Conservation (phyloP, 2,329 filamentous ascomycete species). For the Venturia effusa region DNA sequence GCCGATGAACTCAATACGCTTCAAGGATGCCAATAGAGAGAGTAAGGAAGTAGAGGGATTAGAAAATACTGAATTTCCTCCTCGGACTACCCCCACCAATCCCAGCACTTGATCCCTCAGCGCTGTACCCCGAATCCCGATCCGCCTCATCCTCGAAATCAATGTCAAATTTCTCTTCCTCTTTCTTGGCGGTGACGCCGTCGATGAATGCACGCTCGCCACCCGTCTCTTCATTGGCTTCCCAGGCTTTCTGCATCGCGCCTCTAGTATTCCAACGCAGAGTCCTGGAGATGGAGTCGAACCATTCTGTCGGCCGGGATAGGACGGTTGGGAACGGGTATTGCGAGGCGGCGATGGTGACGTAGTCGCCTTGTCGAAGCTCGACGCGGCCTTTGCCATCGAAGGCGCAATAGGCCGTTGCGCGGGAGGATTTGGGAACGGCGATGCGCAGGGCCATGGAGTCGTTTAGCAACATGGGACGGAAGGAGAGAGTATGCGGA, state of each 20-base stretch:
- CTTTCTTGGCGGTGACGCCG: slow-evolving; percentile 33
- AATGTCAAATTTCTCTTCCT: slow-evolving; percentile 72
- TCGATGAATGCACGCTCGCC: slow-evolving; percentile 15
- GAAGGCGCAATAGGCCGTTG: slow-evolving; percentile 92
- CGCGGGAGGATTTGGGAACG: slow-evolving; percentile 73
- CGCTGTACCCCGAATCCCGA: slow-evolving; percentile 30
- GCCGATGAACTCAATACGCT: no score
- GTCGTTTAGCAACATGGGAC: slow-evolving; percentile 95
- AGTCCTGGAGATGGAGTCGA: slow-evolving; percentile 85
- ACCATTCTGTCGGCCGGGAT: slow-evolving; percentile 85
- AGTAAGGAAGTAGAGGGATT: background rate
- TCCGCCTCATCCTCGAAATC: slow-evolving; percentile 61
- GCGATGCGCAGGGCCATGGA: slow-evolving; percentile 84
- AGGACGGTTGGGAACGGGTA: slow-evolving; percentile 97
- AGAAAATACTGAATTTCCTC: slow-evolving; percentile 11
- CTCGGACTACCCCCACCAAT: slow-evolving; percentile 10
- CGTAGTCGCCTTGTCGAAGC: slow-evolving; percentile 83
- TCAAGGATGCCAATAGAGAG: no score
- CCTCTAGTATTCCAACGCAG: slow-evolving; percentile 91
- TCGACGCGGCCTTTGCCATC: slow-evolving; percentile 95
- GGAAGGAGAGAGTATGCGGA: slow-evolving; percentile 91
- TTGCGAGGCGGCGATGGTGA: slow-evolving; percentile 90
- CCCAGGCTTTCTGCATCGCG: slow-evolving; percentile 80
- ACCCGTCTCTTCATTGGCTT: slow-evolving; percentile 22
- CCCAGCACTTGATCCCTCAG: slow-evolving; percentile 21